A percentile compares a stretch with the other conserved stretches of the same genome.
phyloP scores from a whole-genome alignment of 2,329 filamentous ascomycete species.

The Sclerotinia nivalis region DNA sequence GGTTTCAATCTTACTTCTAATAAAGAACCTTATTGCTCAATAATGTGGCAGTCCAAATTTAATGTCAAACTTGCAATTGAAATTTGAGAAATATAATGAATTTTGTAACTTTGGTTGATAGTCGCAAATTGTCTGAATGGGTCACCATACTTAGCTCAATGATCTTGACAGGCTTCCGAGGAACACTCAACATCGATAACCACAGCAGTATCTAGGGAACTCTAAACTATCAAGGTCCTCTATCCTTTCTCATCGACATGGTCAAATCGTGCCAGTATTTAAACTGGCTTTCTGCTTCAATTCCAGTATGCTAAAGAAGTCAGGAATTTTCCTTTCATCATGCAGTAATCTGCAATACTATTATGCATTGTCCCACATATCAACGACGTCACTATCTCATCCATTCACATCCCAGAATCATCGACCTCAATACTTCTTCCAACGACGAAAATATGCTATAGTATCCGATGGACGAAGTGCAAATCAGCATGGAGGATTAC shows the following conservation, averaged over 20 bases:
- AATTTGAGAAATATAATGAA: too few relatives aligned
- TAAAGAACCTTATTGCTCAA: too few relatives aligned
- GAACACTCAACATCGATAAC: not conserved
- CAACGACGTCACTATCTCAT: conserved; percentile 38
- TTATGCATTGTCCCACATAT: conserved; percentile 41
- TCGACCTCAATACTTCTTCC: conserved; percentile 25
- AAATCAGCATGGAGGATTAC: conserved; percentile 38
- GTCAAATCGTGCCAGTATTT: conserved; percentile 5
- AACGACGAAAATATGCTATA: conserved; percentile 43
- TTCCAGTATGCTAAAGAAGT: conserved; percentile 50
- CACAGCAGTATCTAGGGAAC: not conserved
- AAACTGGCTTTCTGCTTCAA: conserved; percentile 2
- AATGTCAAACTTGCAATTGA: too few relatives aligned
- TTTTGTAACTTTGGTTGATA: not conserved
- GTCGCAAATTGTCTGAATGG: not conserved
- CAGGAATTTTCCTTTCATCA: conserved; percentile 43
- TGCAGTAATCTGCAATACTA: conserved; percentile 40
- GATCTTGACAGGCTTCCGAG: conserved; percentile 17
- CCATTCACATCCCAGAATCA: not conserved
- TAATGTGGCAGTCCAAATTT: too few relatives aligned
- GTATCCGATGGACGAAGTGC: conserved; percentile 43
- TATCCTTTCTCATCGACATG: not conserved
- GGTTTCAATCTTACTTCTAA: too few relatives aligned
- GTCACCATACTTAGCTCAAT: conserved; percentile 1
- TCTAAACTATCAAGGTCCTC: not conserved